A percentile compares a stretch with the other conserved stretches of the same genome.
Conservation (phyloP, 176 grass and related monocot genomes). For the Hordeum marinum region DNA sequence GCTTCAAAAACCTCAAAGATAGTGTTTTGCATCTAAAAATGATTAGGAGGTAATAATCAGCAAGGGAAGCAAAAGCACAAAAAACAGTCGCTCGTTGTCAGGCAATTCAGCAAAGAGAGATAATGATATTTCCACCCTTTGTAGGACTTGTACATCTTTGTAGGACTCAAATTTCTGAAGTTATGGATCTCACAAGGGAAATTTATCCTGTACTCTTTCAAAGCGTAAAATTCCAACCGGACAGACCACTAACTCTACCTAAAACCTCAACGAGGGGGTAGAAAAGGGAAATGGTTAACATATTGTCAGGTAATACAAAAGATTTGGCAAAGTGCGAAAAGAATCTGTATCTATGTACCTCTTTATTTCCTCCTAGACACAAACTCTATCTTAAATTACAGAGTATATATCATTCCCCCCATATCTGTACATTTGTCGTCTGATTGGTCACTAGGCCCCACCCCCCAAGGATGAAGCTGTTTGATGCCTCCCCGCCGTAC, state of each 20-base stretch:
- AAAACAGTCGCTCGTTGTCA: not conserved
- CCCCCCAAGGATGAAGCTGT: slow-evolving; percentile 12
- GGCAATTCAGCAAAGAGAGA: not conserved
- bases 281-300: slow-evolving; percentile 35
- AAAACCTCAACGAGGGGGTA: slow-evolving; percentile 14
- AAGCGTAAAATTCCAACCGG: slow-evolving; percentile 12
- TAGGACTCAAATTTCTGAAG: not conserved
- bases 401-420: slow-evolving; percentile 41
- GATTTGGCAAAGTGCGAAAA: slow-evolving; percentile 33
- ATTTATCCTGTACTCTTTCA: slow-evolving; percentile 15
- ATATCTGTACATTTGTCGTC: slow-evolving; percentile 86
- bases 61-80: not conserved
- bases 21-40: no score
- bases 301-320: slow-evolving; percentile 37
- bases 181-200: not conserved
- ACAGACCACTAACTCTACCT: slow-evolving; percentile 26
- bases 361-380: slow-evolving; percentile 64
- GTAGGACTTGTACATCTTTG: not conserved
- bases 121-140: not conserved
- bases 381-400: slow-evolving; percentile 47
- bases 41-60: no score
- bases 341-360: slow-evolving; percentile 63
- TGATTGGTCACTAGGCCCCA: slow-evolving; percentile 30
- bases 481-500: slow-evolving; percentile 26
- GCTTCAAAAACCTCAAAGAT: no score